These are phyloP conservation scores for Oropetium thomaeum DNA, from an alignment of 176 grass and related monocot genomes.

Conservation along the genomic window DNA sequence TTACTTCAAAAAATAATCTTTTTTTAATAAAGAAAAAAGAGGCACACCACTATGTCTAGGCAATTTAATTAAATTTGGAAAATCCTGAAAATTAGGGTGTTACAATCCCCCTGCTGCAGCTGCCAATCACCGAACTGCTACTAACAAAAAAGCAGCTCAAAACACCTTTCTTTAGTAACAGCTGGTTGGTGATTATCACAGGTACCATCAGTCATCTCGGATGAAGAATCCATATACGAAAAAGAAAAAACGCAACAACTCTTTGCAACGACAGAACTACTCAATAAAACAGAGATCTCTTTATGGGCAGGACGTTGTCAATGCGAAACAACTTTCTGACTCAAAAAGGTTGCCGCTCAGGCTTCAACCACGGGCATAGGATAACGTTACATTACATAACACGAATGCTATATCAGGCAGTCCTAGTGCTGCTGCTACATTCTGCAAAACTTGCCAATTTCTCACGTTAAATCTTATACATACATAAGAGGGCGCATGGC, in stretches of 20 bases:
- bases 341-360: background rate
- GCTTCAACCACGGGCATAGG: background rate
- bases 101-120: too few relatives aligned
- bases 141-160: too few relatives aligned
- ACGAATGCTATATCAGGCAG: constrained; percentile 30
- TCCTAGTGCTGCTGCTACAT: background rate
- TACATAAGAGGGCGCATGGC: constrained; percentile 12
- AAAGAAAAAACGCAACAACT: background rate
- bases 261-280: background rate
- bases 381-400: background rate
- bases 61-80: too few relatives aligned
- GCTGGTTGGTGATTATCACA: background rate
- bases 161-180: background rate
- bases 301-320: background rate
- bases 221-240: background rate
- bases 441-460: background rate
- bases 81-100: too few relatives aligned
- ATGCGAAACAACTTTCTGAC: background rate
- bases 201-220: background rate
- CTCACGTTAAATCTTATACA: constrained; percentile 28
- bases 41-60: too few relatives aligned
- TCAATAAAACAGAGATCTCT: background rate
- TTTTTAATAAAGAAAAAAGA: too few relatives aligned
- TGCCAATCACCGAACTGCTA: too few relatives aligned
- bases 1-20: too few relatives aligned